Evolutionary conservation across 163 green algal genomes (phyloP), one percentile per base, ranked within the genome.

Genomic region (Coccomyxa subellipsoidea): DNA sequence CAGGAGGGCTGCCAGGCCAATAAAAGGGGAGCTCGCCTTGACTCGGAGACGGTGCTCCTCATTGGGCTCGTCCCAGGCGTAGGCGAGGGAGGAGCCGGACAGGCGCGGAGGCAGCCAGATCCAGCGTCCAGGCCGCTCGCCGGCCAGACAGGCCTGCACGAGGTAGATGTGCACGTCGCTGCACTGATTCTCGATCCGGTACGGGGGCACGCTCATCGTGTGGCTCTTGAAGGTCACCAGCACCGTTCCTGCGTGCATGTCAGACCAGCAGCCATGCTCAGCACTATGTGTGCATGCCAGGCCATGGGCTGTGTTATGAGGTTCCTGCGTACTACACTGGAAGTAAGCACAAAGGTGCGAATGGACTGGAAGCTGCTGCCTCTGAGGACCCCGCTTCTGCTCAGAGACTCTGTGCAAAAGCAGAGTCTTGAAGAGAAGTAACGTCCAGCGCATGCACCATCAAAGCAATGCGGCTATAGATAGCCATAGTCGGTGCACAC

Each of bases 161-260:
- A 73, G n/a, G 66, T 73, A 73, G 66, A 73, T 73, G 66, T 73
- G 76, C 47, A 97, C 93, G 73, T 93, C 89, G 39, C 90, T 92
- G 87, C 89, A 95, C 69, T 85, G 80, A 85, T 98, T 98, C 80
- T 96, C 85, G 36, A 98, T 92, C 80, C 93, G 87, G 90, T 96
- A 96, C 4, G 92, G 91, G 15, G 90, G 90, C 75, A 94, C 86
- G 9, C 87, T 92, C 47, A 86, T 79, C 86, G 9, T 21, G 78
- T 84, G 84, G 85, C 89, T 92, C 90, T 98, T 97, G 80, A 97
- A 89, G 2, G 94, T 96, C 36, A 98, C 87, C 40, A 97, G 90
- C 76, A 96, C 90, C 0, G 82, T 86, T 53, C 93, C 91, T 91
- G 83, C 77, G 78, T n/a, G n/a, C n/a, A n/a, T n/a, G n/a, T n/a